Conservation (phyloP, 83 land plant genomes). For the Larix sibirica region DNA sequence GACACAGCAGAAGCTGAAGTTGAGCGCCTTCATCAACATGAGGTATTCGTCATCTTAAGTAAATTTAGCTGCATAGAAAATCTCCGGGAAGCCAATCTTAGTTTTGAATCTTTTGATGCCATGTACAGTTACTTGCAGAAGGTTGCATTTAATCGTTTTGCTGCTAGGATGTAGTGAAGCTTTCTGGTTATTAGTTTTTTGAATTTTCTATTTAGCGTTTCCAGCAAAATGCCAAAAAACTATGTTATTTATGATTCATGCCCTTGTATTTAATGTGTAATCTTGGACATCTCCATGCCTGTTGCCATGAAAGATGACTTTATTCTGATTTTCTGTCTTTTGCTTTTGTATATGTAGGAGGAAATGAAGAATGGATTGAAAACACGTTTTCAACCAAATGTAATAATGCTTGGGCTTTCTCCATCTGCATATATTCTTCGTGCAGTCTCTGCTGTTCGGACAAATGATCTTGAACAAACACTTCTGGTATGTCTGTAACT, state of each 20-base stretch:
- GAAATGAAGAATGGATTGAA: constrained; percentile 50
- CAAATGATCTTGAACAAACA: constrained; percentile 95
- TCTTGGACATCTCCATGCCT: neutral
- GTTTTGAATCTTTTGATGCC: neutral
- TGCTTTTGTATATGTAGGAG: constrained; percentile 32
- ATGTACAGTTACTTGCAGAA: neutral
- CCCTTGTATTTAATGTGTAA: neutral
- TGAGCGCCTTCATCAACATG: constrained; percentile 63
- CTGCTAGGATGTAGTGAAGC: neutral
- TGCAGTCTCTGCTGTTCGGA: constrained; percentile 72
- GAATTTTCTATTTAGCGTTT: too few relatives aligned
- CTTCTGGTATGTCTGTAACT: constrained; percentile 62
- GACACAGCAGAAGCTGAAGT: constrained; percentile 87
- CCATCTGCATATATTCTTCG: constrained; percentile 92
- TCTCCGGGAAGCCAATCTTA: too few relatives aligned
- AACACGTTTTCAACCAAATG: constrained; percentile 68
- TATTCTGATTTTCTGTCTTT: neutral
- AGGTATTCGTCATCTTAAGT: constrained; percentile 39
- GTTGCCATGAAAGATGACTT: neutral
- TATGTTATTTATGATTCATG: neutral
- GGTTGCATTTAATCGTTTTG: neutral
- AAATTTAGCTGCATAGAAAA: constrained; percentile 1
- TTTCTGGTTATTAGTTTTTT: neutral
- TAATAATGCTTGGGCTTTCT: constrained; percentile 79
- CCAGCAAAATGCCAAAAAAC: neutral